Evolutionary conservation across 1,284 basidiomycete genomes (phyloP).

Genomic region (Papiliotrema nemorosa): DNA sequence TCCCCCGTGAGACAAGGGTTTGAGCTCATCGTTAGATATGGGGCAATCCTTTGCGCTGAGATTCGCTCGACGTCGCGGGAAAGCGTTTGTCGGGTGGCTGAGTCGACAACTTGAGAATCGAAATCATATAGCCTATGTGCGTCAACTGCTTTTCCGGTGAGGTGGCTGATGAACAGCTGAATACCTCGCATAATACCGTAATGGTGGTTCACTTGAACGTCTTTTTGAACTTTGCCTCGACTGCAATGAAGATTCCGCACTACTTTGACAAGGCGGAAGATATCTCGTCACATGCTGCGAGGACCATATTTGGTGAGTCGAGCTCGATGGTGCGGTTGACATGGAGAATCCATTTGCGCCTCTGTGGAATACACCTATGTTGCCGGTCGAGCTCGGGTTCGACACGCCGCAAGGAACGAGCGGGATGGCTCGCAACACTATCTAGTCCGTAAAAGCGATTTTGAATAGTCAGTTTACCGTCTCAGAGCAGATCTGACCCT

Average conservation of each 20-base stretch:
- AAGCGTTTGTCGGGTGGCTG: conserved; percentile 42
- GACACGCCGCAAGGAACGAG: conserved; percentile 24
- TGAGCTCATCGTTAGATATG: conserved; percentile 24
- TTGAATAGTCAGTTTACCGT: conserved; percentile 59
- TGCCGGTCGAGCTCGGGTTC: conserved; percentile 39
- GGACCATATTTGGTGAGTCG: conserved; percentile 58
- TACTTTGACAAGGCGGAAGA: conserved; percentile 58
- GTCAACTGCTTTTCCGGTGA: conserved; percentile 6
- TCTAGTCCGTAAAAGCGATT: conserved; percentile 55
- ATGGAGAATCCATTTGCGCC: conserved; percentile 22
- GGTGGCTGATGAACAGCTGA: conserved; percentile 51
- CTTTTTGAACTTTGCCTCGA: conserved; percentile 79
- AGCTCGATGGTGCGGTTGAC: neutral
- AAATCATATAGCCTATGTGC: conserved; percentile 46
- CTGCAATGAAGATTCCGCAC: conserved; percentile 81
- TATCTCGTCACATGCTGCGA: conserved; percentile 50
- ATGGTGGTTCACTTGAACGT: conserved; percentile 71
- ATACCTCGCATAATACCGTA: conserved; percentile 66
- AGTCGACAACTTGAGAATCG: conserved; percentile 48
- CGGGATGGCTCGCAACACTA: conserved; percentile 20
- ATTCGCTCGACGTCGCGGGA: conserved; percentile 27
- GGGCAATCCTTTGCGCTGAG: conserved; percentile 46
- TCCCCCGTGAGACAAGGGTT: neutral
- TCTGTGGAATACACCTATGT: conserved; percentile 38
- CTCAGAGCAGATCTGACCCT: neutral